Conservation (phyloP, 2,329 filamentous ascomycete genomes). For the Stachybotrys chartarum region DNA sequence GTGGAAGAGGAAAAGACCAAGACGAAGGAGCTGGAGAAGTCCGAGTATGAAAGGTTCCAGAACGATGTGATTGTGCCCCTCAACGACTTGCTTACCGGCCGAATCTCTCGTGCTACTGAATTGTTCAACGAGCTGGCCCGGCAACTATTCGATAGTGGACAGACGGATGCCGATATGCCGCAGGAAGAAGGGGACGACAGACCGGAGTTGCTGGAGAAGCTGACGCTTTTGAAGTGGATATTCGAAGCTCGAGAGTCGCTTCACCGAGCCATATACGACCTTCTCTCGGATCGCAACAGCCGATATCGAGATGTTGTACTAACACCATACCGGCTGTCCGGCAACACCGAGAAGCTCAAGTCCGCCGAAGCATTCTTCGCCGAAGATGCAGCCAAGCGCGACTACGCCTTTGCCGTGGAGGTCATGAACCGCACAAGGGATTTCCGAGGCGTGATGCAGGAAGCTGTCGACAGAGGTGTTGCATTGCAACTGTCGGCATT, state of each 20-base stretch:
- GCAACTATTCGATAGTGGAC: slow-evolving; percentile 60
- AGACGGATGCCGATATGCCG: slow-evolving; percentile 67
- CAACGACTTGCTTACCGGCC: slow-evolving; percentile 69
- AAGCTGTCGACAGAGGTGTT: slow-evolving; percentile 79
- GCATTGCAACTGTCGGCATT: slow-evolving; percentile 90
- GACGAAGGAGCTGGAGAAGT: slow-evolving; percentile 66
- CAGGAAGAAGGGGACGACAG: slow-evolving; percentile 95
- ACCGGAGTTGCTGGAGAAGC: slow-evolving; percentile 86
- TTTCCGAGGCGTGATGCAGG: slow-evolving; percentile 72
- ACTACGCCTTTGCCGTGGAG: slow-evolving; percentile 63
- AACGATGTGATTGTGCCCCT: slow-evolving; percentile 74
- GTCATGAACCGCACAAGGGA: slow-evolving; percentile 66
- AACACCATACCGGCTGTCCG: slow-evolving; percentile 68
- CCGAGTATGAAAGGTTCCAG: slow-evolving; percentile 80
- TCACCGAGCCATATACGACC: slow-evolving; percentile 76
- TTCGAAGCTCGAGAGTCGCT: slow-evolving; percentile 89
- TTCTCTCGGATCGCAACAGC: slow-evolving; percentile 78
- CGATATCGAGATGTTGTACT: slow-evolving; percentile 81
- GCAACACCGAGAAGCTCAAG: slow-evolving; percentile 70
- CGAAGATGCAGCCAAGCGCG: slow-evolving; percentile 67
- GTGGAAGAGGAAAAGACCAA: slow-evolving; percentile 61
- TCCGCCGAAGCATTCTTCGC: slow-evolving; percentile 78
- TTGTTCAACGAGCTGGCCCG: slow-evolving; percentile 72
- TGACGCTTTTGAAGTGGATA: slow-evolving; percentile 93
- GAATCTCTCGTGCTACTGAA: slow-evolving; percentile 65